Percentiles rank a stretch among this genome's conserved stretches.
phyloP scores from a whole-genome alignment of 1,284 basidiomycete genomes.

The Fomes fomentarius region DNA sequence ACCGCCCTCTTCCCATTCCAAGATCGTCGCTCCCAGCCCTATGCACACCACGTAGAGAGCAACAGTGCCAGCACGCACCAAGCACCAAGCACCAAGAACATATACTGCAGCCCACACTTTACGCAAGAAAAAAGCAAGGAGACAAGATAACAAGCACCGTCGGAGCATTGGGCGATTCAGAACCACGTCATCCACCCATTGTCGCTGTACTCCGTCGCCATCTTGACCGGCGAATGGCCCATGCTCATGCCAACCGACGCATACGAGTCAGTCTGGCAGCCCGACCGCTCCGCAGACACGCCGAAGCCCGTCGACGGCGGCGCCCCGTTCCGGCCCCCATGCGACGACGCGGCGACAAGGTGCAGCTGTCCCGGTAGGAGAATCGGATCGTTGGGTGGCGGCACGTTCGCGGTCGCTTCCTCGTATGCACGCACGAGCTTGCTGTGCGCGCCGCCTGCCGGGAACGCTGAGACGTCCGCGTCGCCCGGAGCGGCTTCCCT shows the following conservation, averaged over 20 bases:
- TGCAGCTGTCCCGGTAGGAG: conserved; percentile 24
- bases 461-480: conserved; percentile 19
- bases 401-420: conserved; percentile 26
- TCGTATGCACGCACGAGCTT: conserved; percentile 29
- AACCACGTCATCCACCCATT: conserved; percentile 37
- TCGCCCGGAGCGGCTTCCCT: conserved; percentile 3
- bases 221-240: conserved; percentile 12
- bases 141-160: background rate
- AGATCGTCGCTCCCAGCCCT: background rate
- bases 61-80: too few relatives aligned
- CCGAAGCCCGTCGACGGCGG: conserved; percentile 17
- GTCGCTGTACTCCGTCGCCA: conserved; percentile 32
- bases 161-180: conserved; percentile 11
- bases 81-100: too few relatives aligned
- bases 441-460: conserved; percentile 31
- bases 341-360: conserved; percentile 2
- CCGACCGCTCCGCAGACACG: conserved; percentile 24
- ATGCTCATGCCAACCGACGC: conserved; percentile 7
- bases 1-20: background rate
- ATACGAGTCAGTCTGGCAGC: conserved; percentile 20
- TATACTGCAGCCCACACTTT: too few relatives aligned
- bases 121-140: too few relatives aligned
- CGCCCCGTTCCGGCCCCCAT: conserved; percentile 9
- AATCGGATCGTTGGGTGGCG: conserved; percentile 26
- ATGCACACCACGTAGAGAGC: too few relatives aligned